These are phyloP conservation scores for Tremella yokohamensis DNA, from an alignment of 768 basidiomycete species.

Conservation along the genomic window DNA sequence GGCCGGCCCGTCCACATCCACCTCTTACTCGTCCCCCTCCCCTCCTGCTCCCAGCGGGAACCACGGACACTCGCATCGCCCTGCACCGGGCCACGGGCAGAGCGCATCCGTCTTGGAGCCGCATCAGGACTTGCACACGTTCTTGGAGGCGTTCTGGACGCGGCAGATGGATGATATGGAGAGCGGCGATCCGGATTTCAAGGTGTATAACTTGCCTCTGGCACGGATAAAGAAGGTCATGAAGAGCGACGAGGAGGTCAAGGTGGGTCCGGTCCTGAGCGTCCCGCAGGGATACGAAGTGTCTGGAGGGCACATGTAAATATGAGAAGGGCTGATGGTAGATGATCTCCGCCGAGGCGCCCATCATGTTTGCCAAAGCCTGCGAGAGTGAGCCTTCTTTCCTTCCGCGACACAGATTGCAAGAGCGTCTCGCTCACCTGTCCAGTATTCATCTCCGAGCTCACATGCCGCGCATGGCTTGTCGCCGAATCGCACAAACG, in stretches of 20 bases:
- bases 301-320: not conserved
- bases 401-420: not conserved
- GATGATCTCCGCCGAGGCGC: constrained; percentile 99
- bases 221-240: constrained; percentile 98
- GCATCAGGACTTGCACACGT: constrained; percentile 76
- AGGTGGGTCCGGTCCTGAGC: constrained; percentile 59
- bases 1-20: too few relatives aligned
- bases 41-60: too few relatives aligned
- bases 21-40: too few relatives aligned
- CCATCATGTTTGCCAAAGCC: constrained; percentile 93
- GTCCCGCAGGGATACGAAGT: constrained; percentile 6
- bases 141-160: constrained; percentile 85
- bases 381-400: constrained; percentile 87
- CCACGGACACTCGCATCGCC: too few relatives aligned
- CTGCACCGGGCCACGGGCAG: too few relatives aligned
- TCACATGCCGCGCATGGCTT: constrained; percentile 91
- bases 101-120: too few relatives aligned
- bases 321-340: constrained; percentile 44
- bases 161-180: constrained; percentile 81
- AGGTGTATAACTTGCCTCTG: constrained; percentile 65
- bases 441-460: constrained; percentile 96
- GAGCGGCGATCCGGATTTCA: constrained; percentile 72
- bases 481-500: constrained; percentile 94
- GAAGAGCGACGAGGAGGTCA: constrained; percentile 80
- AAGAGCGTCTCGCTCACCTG: not conserved